Percentiles rank a stretch among this genome's conserved stretches.
These are phyloP conservation scores for Taphrina deformans DNA, from an alignment of 1,139 yeast species.

Conservation along the genomic window DNA sequence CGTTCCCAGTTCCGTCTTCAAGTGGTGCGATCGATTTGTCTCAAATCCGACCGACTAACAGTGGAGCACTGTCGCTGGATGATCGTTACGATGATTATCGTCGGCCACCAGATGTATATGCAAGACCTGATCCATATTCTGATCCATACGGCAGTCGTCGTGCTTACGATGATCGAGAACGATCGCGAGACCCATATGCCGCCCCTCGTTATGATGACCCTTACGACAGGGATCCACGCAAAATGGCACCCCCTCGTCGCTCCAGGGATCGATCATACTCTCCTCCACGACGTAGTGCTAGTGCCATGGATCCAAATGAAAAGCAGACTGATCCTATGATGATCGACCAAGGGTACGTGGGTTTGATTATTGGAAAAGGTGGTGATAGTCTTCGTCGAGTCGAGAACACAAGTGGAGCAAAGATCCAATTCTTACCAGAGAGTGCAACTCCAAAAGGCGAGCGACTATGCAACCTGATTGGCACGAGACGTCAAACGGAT, in stretches of 20 bases:
- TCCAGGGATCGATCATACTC: conserved; percentile 26
- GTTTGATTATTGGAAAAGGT: conserved; percentile 41
- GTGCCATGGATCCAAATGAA: conserved; percentile 14
- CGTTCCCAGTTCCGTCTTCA: conserved; percentile 19
- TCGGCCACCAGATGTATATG: conserved; percentile 16
- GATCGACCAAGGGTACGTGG: conserved; percentile 40
- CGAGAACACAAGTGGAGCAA: conserved; percentile 39
- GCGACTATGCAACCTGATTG: conserved; percentile 40
- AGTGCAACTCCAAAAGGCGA: conserved; percentile 36
- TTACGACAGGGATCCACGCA: conserved; percentile 21
- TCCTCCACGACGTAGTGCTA: conserved; percentile 20
- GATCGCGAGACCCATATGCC: conserved; percentile 19
- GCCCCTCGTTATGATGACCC: conserved; percentile 22
- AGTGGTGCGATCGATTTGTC: conserved; percentile 29
- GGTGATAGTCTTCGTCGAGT: conserved; percentile 41
- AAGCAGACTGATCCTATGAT: conserved; percentile 36
- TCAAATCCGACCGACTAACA: conserved; percentile 16
- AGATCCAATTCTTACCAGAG: conserved; percentile 39
- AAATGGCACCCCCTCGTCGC: conserved; percentile 8
- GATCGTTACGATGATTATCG: conserved; percentile 13
- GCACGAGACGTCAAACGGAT: conserved; percentile 37
- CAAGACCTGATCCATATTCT: conserved; percentile 13
- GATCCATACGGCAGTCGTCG: conserved; percentile 17
- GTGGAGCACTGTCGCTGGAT: conserved; percentile 18
- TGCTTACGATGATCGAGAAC: conserved; percentile 15